Percentiles rank a stretch among this genome's conserved stretches.
phyloP scores from a whole-genome alignment of 2,329 filamentous ascomycete species.

The Arthrinium phaeospermum region DNA sequence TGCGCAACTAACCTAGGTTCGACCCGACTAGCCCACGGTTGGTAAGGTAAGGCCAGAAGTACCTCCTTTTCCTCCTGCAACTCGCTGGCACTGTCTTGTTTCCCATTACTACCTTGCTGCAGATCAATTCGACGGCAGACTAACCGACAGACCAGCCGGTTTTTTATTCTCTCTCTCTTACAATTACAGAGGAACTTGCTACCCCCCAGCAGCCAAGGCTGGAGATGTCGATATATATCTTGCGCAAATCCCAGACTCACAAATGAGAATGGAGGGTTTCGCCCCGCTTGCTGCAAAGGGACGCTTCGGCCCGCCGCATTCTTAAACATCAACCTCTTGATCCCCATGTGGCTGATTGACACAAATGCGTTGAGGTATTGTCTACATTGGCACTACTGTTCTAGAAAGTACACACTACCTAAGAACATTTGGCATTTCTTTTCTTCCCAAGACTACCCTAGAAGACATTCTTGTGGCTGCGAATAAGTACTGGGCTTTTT shows the following conservation, averaged over 20 bases:
- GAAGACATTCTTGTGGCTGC: background rate
- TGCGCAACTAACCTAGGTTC: slow-evolving; percentile 13
- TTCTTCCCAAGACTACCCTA: background rate
- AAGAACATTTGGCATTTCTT: background rate
- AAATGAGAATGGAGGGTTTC: background rate
- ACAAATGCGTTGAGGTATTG: background rate
- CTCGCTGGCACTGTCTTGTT: slow-evolving; percentile 8
- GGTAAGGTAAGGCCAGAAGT: slow-evolving; percentile 12
- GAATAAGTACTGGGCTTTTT: background rate
- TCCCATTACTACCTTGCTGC: slow-evolving; percentile 1
- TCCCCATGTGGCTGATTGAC: background rate
- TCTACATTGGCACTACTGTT: background rate
- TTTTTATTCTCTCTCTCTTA: background rate
- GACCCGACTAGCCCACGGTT: slow-evolving; percentile 8
- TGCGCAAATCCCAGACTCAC: background rate
- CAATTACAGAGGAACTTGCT: background rate
- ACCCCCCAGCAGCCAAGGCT: background rate
- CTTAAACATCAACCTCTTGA: background rate
- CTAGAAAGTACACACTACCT: background rate
- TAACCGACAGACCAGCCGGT: background rate
- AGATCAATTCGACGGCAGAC: slow-evolving; percentile 1
- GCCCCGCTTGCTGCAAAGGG: slow-evolving; percentile 4
- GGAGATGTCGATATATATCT: background rate
- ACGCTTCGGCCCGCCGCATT: slow-evolving; percentile 14
- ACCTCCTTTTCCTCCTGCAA: slow-evolving; percentile 7